These are phyloP conservation scores for Cladophialophora carrionii DNA, from an alignment of 2,329 filamentous ascomycete species.

Conservation along the genomic window DNA sequence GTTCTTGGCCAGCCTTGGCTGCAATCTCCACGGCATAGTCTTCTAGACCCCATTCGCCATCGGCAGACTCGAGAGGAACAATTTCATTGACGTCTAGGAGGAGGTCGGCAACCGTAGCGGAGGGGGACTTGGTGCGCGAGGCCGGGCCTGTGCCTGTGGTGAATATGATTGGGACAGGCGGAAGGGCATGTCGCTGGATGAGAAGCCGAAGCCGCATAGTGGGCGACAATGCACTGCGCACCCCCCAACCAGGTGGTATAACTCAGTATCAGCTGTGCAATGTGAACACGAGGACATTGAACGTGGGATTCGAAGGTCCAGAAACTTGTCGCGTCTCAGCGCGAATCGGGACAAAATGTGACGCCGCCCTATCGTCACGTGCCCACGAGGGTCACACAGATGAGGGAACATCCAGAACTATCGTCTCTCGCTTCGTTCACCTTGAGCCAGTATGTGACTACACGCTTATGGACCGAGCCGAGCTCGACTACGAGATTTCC, in stretches of 20 bases:
- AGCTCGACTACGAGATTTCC: neutral
- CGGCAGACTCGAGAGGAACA: conserved; percentile 75
- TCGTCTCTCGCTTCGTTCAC: neutral
- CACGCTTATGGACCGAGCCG: neutral
- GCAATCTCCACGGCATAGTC: conserved; percentile 84
- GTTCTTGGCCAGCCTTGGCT: conserved; percentile 34
- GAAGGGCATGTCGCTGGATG: conserved; percentile 73
- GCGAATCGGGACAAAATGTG: neutral
- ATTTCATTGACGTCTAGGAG: conserved; percentile 77
- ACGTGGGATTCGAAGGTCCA: neutral
- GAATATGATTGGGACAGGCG: conserved; percentile 73
- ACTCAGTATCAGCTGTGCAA: neutral
- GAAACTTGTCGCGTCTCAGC: neutral
- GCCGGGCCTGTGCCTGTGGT: conserved; percentile 54
- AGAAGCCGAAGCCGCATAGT: conserved; percentile 72
- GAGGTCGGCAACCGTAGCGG: conserved; percentile 73
- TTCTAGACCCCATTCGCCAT: conserved; percentile 76
- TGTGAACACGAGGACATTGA: neutral
- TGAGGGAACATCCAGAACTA: neutral
- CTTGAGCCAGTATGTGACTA: neutral
- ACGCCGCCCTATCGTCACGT: neutral
- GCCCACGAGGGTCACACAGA: neutral
- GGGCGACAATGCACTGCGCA: neutral
- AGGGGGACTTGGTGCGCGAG: conserved; percentile 47
- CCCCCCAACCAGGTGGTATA: neutral